Conservation (phyloP, 768 basidiomycete species). For the Boletus rufocinnamomeus region DNA sequence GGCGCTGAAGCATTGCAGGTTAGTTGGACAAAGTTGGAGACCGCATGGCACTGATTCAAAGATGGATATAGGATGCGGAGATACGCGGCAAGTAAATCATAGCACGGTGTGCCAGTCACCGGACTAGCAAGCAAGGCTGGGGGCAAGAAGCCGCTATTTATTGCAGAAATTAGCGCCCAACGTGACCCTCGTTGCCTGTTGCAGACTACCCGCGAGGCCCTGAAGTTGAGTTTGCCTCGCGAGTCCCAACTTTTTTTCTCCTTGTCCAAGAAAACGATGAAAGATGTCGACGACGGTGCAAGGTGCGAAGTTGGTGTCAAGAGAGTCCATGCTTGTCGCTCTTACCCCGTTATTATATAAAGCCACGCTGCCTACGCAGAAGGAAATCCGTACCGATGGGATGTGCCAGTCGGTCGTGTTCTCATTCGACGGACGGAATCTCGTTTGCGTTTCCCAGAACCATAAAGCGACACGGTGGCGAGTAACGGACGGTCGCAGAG, state of each 20-base stretch:
- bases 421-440: neutral
- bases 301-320: neutral
- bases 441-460: neutral
- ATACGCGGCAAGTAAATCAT: neutral
- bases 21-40: neutral
- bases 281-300: too few relatives aligned
- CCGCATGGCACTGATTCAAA: neutral
- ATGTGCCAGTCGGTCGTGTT: neutral
- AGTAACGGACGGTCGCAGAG: neutral
- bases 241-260: neutral
- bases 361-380: neutral
- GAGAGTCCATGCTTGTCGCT: neutral
- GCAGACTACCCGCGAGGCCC: neutral
- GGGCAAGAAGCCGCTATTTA: neutral
- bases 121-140: neutral
- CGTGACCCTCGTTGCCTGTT: neutral
- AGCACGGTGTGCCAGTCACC: neutral
- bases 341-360: neutral
- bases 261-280: neutral
- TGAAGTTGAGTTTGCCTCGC: neutral
- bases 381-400: neutral
- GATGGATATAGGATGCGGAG: conserved; percentile 1
- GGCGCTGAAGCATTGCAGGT: conserved; percentile 26
- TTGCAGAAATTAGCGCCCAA: neutral
- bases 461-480: neutral